Conservation (phyloP, 495 filamentous ascomycete genomes). For the Ramalina intermedia region DNA sequence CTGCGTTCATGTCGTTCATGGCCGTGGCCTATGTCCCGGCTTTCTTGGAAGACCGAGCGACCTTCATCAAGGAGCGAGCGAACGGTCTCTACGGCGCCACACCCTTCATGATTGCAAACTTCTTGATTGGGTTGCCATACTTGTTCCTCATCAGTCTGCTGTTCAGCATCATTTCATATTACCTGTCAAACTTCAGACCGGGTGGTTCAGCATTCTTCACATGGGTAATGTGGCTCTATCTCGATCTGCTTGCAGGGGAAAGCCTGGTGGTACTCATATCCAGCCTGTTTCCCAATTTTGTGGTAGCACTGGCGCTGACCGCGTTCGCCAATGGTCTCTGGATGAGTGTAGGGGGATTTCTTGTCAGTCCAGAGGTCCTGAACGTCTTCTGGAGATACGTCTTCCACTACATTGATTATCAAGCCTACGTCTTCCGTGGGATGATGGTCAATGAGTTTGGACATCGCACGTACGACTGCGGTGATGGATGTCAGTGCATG, state of each 20-base stretch:
- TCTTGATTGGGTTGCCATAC: constrained; percentile 66
- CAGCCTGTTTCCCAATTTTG: constrained; percentile 60
- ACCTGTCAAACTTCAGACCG: constrained; percentile 62
- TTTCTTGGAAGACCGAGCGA: constrained; percentile 65
- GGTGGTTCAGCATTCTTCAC: constrained; percentile 52
- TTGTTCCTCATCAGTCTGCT: constrained; percentile 61
- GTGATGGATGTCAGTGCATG: constrained; percentile 46
- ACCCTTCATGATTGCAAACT: constrained; percentile 61
- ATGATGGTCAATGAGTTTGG: constrained; percentile 85
- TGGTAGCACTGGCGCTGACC: constrained; percentile 56
- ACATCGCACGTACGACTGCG: constrained; percentile 44
- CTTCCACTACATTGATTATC: constrained; percentile 75
- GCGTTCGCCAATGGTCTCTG: constrained; percentile 77
- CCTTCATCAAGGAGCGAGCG: constrained; percentile 61
- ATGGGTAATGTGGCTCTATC: constrained; percentile 77
- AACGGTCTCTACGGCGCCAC: constrained; percentile 68
- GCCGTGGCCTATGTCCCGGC: constrained; percentile 70
- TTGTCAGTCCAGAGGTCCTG: constrained; percentile 52
- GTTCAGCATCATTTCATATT: constrained; percentile 64
- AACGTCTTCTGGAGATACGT: constrained; percentile 78
- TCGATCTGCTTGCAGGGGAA: constrained; percentile 69
- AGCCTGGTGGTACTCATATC: constrained; percentile 64
- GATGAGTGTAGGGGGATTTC: constrained; percentile 73
- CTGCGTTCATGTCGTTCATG: constrained; percentile 86
- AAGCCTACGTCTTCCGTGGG: constrained; percentile 71